phyloP scores from a whole-genome alignment of 495 filamentous ascomycete genomes.

The Aspergillus hancockii region DNA sequence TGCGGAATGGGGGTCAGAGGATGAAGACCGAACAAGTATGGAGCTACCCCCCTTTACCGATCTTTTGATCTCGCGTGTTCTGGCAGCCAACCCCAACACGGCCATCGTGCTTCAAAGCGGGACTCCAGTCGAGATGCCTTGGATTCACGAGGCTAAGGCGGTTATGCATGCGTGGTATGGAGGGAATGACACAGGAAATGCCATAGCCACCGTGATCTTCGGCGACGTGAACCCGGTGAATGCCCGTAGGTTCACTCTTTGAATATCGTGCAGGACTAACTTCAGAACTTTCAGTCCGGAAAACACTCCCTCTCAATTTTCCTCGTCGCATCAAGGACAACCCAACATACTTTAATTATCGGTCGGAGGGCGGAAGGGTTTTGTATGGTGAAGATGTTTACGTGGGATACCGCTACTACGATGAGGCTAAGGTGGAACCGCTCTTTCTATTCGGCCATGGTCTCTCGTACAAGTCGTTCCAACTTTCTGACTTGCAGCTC shows the following conservation, averaged over 20 bases:
- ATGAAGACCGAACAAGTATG: slow-evolving; percentile 74
- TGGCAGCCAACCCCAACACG: slow-evolving; percentile 65
- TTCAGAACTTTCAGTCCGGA: slow-evolving; percentile 30
- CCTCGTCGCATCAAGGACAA: slow-evolving; percentile 63
- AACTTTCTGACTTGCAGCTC: slow-evolving; percentile 59
- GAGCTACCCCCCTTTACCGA: slow-evolving; percentile 71
- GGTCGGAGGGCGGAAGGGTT: slow-evolving; percentile 69
- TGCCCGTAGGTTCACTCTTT: no score
- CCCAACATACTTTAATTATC: slow-evolving; percentile 70
- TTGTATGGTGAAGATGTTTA: slow-evolving; percentile 75
- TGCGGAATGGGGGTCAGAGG: slow-evolving; percentile 84
- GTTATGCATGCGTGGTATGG: slow-evolving; percentile 70
- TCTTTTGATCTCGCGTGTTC: slow-evolving; percentile 64
- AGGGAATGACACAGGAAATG: slow-evolving; percentile 60
- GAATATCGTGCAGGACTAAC: slow-evolving; percentile 5
- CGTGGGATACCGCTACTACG: slow-evolving; percentile 80
- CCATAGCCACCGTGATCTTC: slow-evolving; percentile 52
- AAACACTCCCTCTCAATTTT: slow-evolving; percentile 61
- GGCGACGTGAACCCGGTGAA: slow-evolving; percentile 45
- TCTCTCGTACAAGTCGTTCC: slow-evolving; percentile 75
- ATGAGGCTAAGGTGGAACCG: slow-evolving; percentile 58
- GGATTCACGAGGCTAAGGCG: slow-evolving; percentile 64
- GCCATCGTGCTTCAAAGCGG: slow-evolving; percentile 79
- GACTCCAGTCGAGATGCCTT: slow-evolving; percentile 79
- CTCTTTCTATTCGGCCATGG: slow-evolving; percentile 81